Evolutionary conservation across 768 basidiomycete genomes (phyloP).

Genomic region (Cyathus striatus): DNA sequence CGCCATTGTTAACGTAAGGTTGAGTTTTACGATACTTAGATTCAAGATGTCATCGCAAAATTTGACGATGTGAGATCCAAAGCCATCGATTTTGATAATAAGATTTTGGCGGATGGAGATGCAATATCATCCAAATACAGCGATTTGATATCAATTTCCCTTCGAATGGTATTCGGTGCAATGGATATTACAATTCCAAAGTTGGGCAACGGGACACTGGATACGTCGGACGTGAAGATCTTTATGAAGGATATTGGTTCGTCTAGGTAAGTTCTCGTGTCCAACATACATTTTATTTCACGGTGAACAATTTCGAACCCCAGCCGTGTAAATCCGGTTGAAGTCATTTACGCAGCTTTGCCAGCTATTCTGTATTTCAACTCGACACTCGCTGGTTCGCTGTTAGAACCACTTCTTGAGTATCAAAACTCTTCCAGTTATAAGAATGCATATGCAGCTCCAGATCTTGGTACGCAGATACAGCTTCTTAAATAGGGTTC

Average conservation of each 20-base stretch:
- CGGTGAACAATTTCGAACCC: too few species aligned
- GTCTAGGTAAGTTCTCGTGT: constrained; percentile 25
- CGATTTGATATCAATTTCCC: constrained; percentile 34
- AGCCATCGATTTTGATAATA: constrained; percentile 32
- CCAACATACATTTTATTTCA: neutral
- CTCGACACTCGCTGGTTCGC: constrained; percentile 29
- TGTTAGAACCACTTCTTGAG: constrained; percentile 43
- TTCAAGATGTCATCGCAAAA: constrained; percentile 35
- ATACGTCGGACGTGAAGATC: constrained; percentile 34
- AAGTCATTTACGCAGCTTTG: constrained; percentile 39
- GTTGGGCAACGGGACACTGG: too few species aligned
- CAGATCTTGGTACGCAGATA: constrained; percentile 19
- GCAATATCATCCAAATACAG: constrained; percentile 33
- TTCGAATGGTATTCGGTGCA: constrained; percentile 38
- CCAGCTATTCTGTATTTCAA: constrained; percentile 40
- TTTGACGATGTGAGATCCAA: constrained; percentile 28
- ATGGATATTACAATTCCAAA: constrained; percentile 41
- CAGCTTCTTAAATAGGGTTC: neutral
- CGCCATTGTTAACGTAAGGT: too few species aligned
- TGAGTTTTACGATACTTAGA: too few species aligned
- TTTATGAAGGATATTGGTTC: constrained; percentile 45
- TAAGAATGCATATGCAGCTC: constrained; percentile 17
- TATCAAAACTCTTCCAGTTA: constrained; percentile 30
- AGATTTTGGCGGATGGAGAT: constrained; percentile 29
- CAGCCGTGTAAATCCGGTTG: constrained; percentile 36